These are phyloP conservation scores for Phialophora verrucosa DNA, from an alignment of 2,329 filamentous ascomycete genomes.

Conservation along the genomic window DNA sequence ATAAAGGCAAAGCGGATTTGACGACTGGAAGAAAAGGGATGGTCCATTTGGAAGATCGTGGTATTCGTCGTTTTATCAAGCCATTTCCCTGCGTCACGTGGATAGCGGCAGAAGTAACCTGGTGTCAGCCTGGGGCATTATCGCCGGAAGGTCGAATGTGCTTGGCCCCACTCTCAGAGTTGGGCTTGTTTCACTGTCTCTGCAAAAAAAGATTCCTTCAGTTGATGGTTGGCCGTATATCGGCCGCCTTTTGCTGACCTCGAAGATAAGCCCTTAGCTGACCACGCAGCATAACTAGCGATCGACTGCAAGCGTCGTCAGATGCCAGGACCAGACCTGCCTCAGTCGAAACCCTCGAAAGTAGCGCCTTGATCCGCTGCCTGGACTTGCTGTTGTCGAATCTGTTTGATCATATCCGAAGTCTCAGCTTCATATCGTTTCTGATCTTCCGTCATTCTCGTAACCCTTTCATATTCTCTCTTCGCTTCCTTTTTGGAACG, in stretches of 20 bases:
- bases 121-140: conserved; percentile 17
- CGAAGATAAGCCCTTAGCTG: neutral
- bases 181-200: neutral
- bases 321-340: neutral
- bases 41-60: neutral
- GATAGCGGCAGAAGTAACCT: neutral
- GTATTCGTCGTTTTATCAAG: neutral
- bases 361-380: conserved; percentile 48
- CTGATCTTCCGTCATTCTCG: conserved; percentile 73
- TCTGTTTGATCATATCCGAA: conserved; percentile 66
- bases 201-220: neutral
- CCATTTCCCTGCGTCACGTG: conserved; percentile 3
- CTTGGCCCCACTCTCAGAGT: neutral
- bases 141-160: conserved; percentile 4
- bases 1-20: neutral
- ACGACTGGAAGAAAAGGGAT: neutral
- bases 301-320: neutral
- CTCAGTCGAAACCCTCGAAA: conserved; percentile 45
- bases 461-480: conserved; percentile 66
- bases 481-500: conserved; percentile 69
- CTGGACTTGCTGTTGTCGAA: conserved; percentile 64
- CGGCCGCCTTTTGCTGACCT: neutral
- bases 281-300: neutral
- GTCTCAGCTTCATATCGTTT: conserved; percentile 67
- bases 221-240: neutral